A percentile compares a stretch with the other conserved stretches of the same genome.
Conservation (phyloP, 192 early-diverging fungal species). For the Chytriomyces sp. region DNA sequence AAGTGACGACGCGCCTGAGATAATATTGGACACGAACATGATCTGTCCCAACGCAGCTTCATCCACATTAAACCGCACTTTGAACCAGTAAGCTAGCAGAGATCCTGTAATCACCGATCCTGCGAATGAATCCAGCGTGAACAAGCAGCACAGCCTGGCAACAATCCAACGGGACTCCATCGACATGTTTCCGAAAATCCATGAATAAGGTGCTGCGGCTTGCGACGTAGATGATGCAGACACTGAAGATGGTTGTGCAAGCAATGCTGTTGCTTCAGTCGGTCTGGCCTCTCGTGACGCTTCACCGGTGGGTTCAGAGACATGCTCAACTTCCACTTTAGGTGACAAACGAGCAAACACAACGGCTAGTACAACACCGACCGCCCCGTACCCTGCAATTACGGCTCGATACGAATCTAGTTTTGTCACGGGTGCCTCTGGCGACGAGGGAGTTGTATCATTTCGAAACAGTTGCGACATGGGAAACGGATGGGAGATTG, state of each 20-base stretch:
- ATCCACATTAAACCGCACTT: constrained; percentile 21
- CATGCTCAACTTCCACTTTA: constrained; percentile 4
- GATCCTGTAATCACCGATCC: constrained; percentile 30
- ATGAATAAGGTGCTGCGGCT: background rate
- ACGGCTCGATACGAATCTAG: constrained; percentile 31
- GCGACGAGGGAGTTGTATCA: background rate
- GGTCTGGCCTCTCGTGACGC: no score
- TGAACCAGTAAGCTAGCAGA: constrained; percentile 41
- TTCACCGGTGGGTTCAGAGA: background rate
- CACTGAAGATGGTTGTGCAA: background rate
- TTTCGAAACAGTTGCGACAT: background rate
- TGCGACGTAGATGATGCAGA: background rate
- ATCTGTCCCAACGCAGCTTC: constrained; percentile 34
- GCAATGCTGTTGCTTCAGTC: background rate
- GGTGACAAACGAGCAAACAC: constrained; percentile 3
- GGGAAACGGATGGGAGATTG: no score
- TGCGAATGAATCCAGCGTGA: constrained; percentile 35
- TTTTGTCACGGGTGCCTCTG: background rate
- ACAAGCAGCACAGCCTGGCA: constrained; percentile 21
- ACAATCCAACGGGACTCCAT: constrained; percentile 24
- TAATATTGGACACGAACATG: constrained; percentile 32
- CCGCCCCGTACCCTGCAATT: constrained; percentile 16
- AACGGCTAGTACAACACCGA: constrained; percentile 23
- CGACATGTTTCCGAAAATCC: constrained; percentile 10
- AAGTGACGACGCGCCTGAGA: constrained; percentile 26